Evolutionary conservation across 2,329 filamentous ascomycete genomes (phyloP).

Genomic region (Pseudomassariella vexata): DNA sequence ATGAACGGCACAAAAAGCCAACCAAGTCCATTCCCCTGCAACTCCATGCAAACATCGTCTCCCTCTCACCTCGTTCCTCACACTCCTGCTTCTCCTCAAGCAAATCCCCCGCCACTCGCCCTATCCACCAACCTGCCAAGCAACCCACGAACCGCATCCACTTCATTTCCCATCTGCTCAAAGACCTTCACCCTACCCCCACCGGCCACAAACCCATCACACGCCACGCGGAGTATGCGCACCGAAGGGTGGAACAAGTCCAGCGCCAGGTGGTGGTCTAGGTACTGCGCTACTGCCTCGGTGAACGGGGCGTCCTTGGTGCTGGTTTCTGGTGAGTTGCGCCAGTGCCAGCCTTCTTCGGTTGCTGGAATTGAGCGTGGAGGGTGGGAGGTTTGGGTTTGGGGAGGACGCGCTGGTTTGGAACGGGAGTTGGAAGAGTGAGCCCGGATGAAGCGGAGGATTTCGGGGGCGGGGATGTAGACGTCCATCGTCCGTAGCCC

Average conservation of each 20-base stretch:
- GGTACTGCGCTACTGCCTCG: conserved; percentile 42
- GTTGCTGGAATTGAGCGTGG: conserved; percentile 39
- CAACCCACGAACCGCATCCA: no score
- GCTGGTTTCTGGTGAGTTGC: conserved; percentile 9
- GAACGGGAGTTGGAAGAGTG: no score
- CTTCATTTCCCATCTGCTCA: no score
- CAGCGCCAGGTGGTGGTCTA: conserved; percentile 47
- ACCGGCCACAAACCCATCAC: conserved; percentile 49
- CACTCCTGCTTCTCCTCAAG: no score
- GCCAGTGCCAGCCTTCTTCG: conserved; percentile 51
- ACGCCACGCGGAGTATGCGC: conserved; percentile 45
- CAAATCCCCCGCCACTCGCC: conserved; percentile 2
- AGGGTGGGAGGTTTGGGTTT: conserved; percentile 42
- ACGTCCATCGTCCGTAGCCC: conserved; percentile 44
- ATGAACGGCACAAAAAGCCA: no score
- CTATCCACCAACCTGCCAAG: conserved; percentile 1
- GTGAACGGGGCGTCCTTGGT: conserved; percentile 35
- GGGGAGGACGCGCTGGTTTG: no score
- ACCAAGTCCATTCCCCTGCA: no score
- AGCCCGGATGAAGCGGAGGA: conserved; percentile 37
- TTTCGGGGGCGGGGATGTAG: conserved; percentile 41
- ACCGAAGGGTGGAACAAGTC: conserved; percentile 52
- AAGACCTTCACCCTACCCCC: conserved; percentile 46
- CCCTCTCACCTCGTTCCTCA: no score
- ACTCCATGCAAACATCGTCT: no score